phyloP scores from a whole-genome alignment of 1,284 basidiomycete species.

The Thelephora terrestris region DNA sequence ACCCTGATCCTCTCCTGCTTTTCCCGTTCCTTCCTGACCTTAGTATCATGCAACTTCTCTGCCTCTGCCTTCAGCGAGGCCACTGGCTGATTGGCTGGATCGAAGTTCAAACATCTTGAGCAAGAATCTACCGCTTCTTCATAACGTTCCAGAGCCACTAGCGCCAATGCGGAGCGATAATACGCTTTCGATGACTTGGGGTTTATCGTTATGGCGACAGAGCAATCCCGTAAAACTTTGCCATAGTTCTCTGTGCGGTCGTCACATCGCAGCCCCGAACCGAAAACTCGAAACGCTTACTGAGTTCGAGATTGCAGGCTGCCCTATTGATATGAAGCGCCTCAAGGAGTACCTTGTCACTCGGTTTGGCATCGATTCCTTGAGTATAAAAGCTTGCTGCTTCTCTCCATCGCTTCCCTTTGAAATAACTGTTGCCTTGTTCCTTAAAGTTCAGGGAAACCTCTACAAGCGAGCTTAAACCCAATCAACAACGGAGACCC shows the following conservation, averaged over 20 bases:
- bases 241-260: constrained; percentile 71
- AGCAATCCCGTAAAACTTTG: constrained; percentile 76
- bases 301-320: constrained; percentile 83
- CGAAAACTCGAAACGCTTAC: constrained; percentile 32
- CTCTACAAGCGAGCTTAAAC: constrained; percentile 40
- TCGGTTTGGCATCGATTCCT: constrained; percentile 76
- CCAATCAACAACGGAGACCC: not conserved
- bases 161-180: constrained; percentile 72
- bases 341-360: constrained; percentile 50
- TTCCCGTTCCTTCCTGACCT: constrained; percentile 41
- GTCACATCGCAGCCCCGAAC: constrained; percentile 2
- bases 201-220: constrained; percentile 57
- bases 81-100: constrained; percentile 44
- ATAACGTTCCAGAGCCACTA: constrained; percentile 60
- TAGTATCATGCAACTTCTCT: constrained; percentile 32
- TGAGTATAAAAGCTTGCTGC: constrained; percentile 87
- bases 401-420: constrained; percentile 78
- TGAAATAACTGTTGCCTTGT: constrained; percentile 93
- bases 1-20: constrained; percentile 36
- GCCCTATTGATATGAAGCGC: constrained; percentile 84
- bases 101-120: constrained; percentile 50
- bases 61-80: constrained; percentile 37
- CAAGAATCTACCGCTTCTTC: constrained; percentile 81
- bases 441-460: constrained; percentile 88
- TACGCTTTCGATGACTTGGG: constrained; percentile 67